Evolutionary conservation across 148 eudicot genomes (phyloP).

Genomic region (Fagopyrum homotropicum): DNA sequence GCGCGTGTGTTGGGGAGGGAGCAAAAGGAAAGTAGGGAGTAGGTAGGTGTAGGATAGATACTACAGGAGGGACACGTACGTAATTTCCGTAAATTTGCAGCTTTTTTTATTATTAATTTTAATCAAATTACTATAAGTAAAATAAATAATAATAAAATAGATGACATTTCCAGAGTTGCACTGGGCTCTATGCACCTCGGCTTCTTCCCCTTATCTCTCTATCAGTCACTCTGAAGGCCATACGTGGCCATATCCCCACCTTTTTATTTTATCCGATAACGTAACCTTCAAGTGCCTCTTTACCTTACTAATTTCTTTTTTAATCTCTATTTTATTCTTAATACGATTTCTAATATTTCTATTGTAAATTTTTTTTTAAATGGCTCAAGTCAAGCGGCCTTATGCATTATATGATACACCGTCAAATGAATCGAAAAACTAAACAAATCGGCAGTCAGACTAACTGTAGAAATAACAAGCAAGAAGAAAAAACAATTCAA

Average conservation of each 20-base stretch:
- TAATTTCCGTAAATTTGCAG: not conserved
- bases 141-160: not conserved
- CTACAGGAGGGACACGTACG: not conserved
- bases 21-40: slow-evolving; percentile 6
- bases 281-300: too few relatives aligned
- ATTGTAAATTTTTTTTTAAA: too few relatives aligned
- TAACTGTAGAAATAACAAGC: too few relatives aligned
- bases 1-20: not conserved
- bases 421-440: too few relatives aligned
- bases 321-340: too few relatives aligned
- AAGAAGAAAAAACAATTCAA: too few relatives aligned
- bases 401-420: too few relatives aligned
- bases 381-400: too few relatives aligned
- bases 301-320: too few relatives aligned
- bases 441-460: too few relatives aligned
- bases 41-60: not conserved
- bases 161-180: not conserved
- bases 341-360: too few relatives aligned
- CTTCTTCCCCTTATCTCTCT: not conserved
- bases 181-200: slow-evolving; percentile 12
- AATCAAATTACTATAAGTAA: not conserved
- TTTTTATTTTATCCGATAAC: not conserved
- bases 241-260: slow-evolving; percentile 3
- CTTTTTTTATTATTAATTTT: not conserved
- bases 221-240: not conserved